A percentile compares a stretch with the other conserved stretches of the same genome.
phyloP scores from a whole-genome alignment of 768 basidiomycete genomes.

The Lactarius indigo region DNA sequence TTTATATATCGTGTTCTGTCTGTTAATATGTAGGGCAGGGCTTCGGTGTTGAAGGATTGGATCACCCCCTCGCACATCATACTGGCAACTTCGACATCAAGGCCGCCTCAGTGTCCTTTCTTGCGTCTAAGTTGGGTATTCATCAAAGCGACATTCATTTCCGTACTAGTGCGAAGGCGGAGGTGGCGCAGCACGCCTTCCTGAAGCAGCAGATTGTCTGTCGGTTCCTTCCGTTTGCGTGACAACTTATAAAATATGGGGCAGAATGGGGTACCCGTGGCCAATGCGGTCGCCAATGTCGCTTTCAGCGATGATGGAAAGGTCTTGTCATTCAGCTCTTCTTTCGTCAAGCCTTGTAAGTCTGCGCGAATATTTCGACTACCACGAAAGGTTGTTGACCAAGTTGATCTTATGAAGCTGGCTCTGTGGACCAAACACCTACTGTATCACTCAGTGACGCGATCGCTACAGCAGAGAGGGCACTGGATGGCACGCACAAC shows the following conservation, averaged over 20 bases:
- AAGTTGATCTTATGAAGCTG: constrained; percentile 6
- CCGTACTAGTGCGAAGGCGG: constrained; percentile 24
- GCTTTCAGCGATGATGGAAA: constrained; percentile 41
- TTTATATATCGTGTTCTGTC: not conserved
- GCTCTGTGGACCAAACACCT: constrained; percentile 35
- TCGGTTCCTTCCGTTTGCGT: not conserved
- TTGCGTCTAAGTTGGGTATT: constrained; percentile 27
- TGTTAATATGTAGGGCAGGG: constrained; percentile 21
- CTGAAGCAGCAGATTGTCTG: constrained; percentile 6
- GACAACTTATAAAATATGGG: not conserved
- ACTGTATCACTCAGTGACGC: constrained; percentile 36
- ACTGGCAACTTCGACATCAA: constrained; percentile 24
- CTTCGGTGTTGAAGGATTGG: constrained; percentile 27
- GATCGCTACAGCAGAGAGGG: constrained; percentile 37
- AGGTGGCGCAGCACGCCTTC: constrained; percentile 17
- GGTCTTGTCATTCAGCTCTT: constrained; percentile 44
- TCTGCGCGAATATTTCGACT: not conserved
- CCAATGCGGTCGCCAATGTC: constrained; percentile 45
- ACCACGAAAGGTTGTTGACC: not conserved
- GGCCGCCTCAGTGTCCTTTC: constrained; percentile 28
- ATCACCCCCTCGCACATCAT: constrained; percentile 25
- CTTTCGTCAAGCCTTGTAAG: constrained; percentile 45
- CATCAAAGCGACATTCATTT: constrained; percentile 19
- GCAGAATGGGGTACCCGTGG: constrained; percentile 36
- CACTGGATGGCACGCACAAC: constrained; percentile 42